Evolutionary conservation across 2,329 filamentous ascomycete genomes (phyloP).

Genomic region (Ilyonectria sp.): DNA sequence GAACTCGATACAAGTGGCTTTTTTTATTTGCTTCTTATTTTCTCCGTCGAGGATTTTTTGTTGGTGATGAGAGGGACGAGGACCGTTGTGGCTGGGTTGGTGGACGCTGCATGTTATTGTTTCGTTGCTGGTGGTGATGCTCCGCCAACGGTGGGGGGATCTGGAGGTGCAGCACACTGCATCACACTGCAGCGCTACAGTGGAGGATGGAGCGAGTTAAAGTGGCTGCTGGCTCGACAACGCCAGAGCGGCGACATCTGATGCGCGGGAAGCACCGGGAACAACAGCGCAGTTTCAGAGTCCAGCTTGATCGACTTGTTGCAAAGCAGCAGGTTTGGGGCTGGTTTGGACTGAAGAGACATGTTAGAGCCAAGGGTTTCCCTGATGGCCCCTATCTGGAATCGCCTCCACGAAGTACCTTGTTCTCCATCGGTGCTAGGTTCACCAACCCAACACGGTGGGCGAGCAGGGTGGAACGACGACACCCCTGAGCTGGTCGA

Average conservation of each 20-base stretch:
- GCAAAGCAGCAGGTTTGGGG: conserved; percentile 10
- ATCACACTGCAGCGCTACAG: background rate
- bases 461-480: conserved; percentile 20
- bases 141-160: conserved; percentile 29
- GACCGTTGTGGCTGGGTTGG: conserved; percentile 32
- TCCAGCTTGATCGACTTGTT: too few species aligned
- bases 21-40: conserved; percentile 8
- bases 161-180: background rate
- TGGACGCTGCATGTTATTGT: conserved; percentile 26
- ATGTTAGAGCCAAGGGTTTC: conserved; percentile 11
- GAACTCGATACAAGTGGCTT: conserved; percentile 12
- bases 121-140: conserved; percentile 21
- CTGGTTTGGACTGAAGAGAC: conserved; percentile 3
- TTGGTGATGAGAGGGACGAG: conserved; percentile 18
- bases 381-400: conserved; percentile 22
- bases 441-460: background rate
- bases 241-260: conserved; percentile 5
- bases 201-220: conserved; percentile 6
- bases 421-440: background rate
- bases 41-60: conserved; percentile 1
- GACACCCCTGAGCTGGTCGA: conserved; percentile 21
- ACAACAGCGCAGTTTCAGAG: background rate
- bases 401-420: conserved; percentile 4
- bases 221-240: conserved; percentile 41
- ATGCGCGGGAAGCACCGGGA: conserved; percentile 16